phyloP scores from a whole-genome alignment of 2,329 filamentous ascomycete species.

The Penicillium expansum region DNA sequence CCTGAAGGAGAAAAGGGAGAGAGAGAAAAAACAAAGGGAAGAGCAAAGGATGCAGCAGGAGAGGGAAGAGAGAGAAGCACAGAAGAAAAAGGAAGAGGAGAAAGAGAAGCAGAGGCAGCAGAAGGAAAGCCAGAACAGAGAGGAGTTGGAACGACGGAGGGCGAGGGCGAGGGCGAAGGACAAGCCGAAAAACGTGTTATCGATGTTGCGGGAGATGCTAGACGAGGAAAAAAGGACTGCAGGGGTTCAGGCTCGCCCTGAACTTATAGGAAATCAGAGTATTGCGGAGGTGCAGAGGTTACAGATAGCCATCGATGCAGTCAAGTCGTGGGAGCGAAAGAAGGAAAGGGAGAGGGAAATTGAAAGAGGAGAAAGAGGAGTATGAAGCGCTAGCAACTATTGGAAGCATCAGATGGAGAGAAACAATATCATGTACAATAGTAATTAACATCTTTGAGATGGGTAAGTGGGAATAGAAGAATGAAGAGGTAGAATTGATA shows the following conservation, averaged over 20 bases:
- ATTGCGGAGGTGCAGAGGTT: not conserved
- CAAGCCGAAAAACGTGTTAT: not conserved
- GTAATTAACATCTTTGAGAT: not conserved
- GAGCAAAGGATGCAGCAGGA: not conserved
- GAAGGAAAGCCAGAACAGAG: not conserved
- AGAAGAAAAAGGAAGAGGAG: not conserved
- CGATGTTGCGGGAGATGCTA: not conserved
- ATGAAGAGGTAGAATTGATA: not conserved
- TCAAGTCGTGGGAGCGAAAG: not conserved
- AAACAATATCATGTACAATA: not conserved
- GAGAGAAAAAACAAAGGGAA: not conserved
- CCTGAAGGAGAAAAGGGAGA: not conserved
- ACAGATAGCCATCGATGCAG: not conserved
- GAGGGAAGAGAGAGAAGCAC: not conserved
- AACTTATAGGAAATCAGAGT: not conserved
- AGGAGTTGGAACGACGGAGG: not conserved
- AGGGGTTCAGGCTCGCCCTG: not conserved
- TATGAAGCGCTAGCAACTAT: not conserved
- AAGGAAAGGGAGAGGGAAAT: not conserved
- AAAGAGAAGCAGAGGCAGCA: not conserved
- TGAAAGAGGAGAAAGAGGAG: not conserved
- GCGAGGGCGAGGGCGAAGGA: not conserved
- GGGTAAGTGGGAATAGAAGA: not conserved
- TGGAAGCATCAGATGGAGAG: not conserved
- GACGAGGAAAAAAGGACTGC: not conserved